These are phyloP conservation scores for Phytophthora litchii DNA, from an alignment of 352 stramenopile species.

Conservation along the genomic window DNA sequence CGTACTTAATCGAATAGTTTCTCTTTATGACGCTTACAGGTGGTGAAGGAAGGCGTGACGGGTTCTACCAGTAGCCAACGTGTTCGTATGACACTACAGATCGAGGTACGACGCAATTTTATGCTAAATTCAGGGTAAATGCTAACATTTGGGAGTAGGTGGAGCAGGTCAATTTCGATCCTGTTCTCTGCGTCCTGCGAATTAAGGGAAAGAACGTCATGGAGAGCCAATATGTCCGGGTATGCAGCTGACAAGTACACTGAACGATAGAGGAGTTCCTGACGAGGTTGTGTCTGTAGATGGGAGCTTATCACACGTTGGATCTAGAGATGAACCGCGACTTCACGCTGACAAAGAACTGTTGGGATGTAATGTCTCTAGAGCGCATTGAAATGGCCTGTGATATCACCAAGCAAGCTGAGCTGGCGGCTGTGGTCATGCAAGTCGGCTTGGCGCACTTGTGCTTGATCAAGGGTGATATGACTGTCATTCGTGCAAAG, in stretches of 20 bases:
- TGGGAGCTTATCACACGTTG: slow-evolving; percentile 98
- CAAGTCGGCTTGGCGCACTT: slow-evolving; percentile 95
- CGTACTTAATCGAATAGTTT: slow-evolving; percentile 26
- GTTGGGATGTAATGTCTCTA: slow-evolving; percentile 98
- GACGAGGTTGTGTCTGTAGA: slow-evolving; percentile 38
- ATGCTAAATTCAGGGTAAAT: neutral
- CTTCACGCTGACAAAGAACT: slow-evolving; percentile 96
- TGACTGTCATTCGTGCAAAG: slow-evolving; percentile 95
- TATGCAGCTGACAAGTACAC: slow-evolving; percentile 36
- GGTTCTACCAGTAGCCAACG: slow-evolving; percentile 95
- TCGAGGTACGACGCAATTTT: slow-evolving; percentile 60
- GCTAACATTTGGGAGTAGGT: slow-evolving; percentile 57
- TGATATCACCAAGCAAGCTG: slow-evolving; percentile 94
- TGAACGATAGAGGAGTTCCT: neutral
- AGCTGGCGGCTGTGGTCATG: slow-evolving; percentile 98
- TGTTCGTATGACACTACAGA: slow-evolving; percentile 95
- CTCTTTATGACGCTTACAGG: slow-evolving; percentile 44
- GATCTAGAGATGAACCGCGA: slow-evolving; percentile 96
- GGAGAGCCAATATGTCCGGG: slow-evolving; percentile 95
- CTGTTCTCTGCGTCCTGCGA: slow-evolving; percentile 90
- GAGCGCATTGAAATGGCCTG: slow-evolving; percentile 96
- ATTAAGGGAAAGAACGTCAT: slow-evolving; percentile 95
- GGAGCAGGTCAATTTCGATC: slow-evolving; percentile 97
- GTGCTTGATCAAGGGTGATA: slow-evolving; percentile 97
- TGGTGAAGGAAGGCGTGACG: slow-evolving; percentile 95